Conservation (phyloP, 1,284 basidiomycete genomes). For the Sporisorium exsertum region DNA sequence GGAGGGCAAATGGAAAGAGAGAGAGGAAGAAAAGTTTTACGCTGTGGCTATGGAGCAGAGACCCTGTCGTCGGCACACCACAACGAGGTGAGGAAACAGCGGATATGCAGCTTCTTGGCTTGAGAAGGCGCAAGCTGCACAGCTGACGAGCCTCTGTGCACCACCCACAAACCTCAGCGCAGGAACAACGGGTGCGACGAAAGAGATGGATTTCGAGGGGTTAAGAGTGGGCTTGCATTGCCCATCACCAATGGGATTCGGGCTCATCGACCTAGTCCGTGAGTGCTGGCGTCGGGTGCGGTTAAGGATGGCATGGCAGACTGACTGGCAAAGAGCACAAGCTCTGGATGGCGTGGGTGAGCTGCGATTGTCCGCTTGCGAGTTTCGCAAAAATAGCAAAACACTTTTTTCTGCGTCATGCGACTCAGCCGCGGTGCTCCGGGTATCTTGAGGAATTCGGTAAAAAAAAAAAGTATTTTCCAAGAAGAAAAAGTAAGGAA, state of each 20-base stretch:
- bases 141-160: constrained; percentile 1
- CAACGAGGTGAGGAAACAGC: not conserved
- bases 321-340: not conserved
- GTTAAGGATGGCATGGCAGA: not conserved
- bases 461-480: not conserved
- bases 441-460: not conserved
- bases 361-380: no score
- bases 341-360: no score
- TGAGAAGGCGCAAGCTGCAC: not conserved
- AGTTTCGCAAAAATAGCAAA: not conserved
- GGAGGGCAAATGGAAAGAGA: not conserved
- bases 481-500: not conserved
- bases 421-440: constrained; percentile 8
- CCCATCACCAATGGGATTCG: not conserved
- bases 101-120: not conserved
- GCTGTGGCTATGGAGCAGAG: not conserved
- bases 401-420: not conserved
- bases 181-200: not conserved
- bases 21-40: not conserved
- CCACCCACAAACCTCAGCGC: not conserved
- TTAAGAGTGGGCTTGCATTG: not conserved
- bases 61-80: constrained; percentile 8
- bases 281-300: not conserved
- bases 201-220: not conserved
- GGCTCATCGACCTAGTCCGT: not conserved